Conservation (phyloP, 257 asterid genomes). For the Cynanchum wilfordii region DNA sequence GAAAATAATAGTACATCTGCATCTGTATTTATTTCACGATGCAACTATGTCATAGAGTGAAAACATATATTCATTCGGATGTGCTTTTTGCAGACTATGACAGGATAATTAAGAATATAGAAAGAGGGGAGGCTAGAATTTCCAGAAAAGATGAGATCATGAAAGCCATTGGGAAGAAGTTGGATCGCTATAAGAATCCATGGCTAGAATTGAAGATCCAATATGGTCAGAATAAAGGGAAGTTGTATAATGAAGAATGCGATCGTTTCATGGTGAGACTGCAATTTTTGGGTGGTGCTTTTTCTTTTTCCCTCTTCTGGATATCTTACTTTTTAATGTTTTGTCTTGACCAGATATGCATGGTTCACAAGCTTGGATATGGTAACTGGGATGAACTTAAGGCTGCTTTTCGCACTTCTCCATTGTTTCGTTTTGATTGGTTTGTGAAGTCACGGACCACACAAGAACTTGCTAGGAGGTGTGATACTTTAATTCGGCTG, state of each 20-base stretch:
- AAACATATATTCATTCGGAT: background rate
- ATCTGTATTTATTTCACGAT: background rate
- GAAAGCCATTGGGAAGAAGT: conserved; percentile 93
- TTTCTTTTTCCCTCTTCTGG: background rate
- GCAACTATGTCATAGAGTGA: background rate
- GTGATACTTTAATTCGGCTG: conserved; percentile 85
- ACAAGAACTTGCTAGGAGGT: conserved; percentile 97
- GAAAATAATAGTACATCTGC: background rate
- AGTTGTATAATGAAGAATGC: conserved; percentile 96
- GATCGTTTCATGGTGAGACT: conserved; percentile 92
- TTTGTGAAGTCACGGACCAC: conserved; percentile 97
- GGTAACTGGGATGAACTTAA: conserved; percentile 99
- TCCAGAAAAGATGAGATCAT: conserved; percentile 94
- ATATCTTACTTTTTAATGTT: background rate
- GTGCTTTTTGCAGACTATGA: conserved; percentile 69
- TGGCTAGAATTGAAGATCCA: conserved; percentile 95
- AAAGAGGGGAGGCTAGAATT: conserved; percentile 97
- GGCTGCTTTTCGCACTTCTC: conserved; percentile 95
- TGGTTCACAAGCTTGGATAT: conserved; percentile 97
- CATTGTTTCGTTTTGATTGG: conserved; percentile 97
- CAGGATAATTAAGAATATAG: conserved; percentile 86
- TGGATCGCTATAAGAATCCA: conserved; percentile 97
- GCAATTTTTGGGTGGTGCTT: background rate
- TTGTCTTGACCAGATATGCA: conserved; percentile 60
- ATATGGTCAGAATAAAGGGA: conserved; percentile 99